phyloP scores from a whole-genome alignment of 805 yeast genomes.

The Candida pseudofarinosa region DNA sequence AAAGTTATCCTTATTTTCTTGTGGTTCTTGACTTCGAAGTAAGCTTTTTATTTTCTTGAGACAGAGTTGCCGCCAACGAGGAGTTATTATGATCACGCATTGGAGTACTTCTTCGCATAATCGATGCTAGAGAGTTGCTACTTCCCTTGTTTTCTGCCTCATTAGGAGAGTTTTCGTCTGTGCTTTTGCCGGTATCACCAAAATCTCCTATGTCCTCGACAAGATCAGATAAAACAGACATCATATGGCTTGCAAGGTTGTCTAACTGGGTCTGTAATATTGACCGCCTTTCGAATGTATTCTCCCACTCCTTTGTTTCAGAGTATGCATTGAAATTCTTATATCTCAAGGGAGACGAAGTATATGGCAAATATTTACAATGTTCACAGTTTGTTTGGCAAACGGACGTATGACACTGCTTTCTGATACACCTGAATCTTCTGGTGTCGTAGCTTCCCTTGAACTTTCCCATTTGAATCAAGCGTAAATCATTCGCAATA shows the following conservation, averaged over 20 bases:
- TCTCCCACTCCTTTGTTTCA: background rate
- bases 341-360: conserved; percentile 8
- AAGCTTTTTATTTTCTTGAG: background rate
- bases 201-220: background rate
- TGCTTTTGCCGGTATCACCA: background rate
- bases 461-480: conserved; percentile 15
- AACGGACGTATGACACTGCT: conserved; percentile 8
- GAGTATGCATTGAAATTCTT: background rate
- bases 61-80: background rate
- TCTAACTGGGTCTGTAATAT: background rate
- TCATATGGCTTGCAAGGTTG: conserved; percentile 1
- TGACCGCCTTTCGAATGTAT: background rate
- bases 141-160: background rate
- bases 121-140: background rate
- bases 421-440: conserved; percentile 13
- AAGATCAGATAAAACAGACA: background rate
- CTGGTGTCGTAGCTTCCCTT: conserved; percentile 18
- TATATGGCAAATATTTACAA: conserved; percentile 10
- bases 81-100: background rate
- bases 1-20: background rate
- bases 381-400: conserved; percentile 6
- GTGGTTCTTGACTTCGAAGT: background rate
- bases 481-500: background rate
- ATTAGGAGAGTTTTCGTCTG: background rate
- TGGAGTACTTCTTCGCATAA: background rate